Evolutionary conservation across 345 rosid genomes (phyloP), one percentile per base, ranked within the genome.

Genomic region (Murraya paniculata): DNA sequence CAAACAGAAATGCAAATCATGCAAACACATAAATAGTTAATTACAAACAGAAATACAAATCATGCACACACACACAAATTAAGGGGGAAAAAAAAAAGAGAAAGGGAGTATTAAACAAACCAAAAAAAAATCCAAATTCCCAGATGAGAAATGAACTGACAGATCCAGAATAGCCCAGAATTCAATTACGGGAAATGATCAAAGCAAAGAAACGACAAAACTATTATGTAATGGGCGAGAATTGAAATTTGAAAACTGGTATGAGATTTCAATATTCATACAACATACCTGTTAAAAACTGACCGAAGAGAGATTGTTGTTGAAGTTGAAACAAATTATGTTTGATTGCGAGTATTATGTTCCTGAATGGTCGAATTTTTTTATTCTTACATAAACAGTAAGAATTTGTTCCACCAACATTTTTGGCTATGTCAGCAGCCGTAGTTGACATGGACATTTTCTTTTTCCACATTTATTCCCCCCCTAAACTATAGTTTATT

Each of bases 91-190:
- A 53, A 0, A 16, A 18, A n/a, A 21, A 28, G 0, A 11, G 11
- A 10, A 22, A 13, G 19, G 19, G 13, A 19, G 58, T 33, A 16
- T 60, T 27, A 8, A 28, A 25, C 38, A 18, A 38, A 24, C 2
- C 61, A 66, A 55, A n/a, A n/a, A 45, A 41, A 59, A 4, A 64
- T 50, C 45, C 22, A 64, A 61, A 57, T 61, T 73, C 79, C 33
- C 64, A 7, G 35, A 35, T 50, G 21, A 58, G 6, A 72, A 27
- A 71, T 56, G 39, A 76, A 28, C 64, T 39, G 55, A 57, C 57
- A 70, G 76, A 76, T 84, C 84, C 77, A 77, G 65, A 55, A 21
- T 72, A 33, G 39, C 62, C 31, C 71, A 31, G 61, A 75, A 48
- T 21, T 48, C 31, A 16, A 55, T 7, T 30, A 16, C 10, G 58